phyloP scores from a whole-genome alignment of 2,329 filamentous ascomycete genomes.

The Calonectria pseudoreteaudii region DNA sequence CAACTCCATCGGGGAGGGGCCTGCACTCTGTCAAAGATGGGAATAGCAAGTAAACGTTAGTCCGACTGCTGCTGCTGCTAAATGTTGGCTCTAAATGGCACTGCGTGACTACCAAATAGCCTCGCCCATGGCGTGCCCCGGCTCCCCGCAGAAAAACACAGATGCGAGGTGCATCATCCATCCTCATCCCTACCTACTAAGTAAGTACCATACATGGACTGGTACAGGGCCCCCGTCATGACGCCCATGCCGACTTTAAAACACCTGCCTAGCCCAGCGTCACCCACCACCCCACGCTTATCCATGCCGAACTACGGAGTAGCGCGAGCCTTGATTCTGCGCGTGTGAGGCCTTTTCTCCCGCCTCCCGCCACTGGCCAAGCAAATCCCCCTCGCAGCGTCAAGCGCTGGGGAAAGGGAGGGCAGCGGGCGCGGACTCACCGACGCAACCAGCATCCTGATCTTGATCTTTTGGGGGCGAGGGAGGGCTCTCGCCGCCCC shows the following conservation, averaged over 20 bases:
- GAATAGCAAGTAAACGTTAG: not conserved
- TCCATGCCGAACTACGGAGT: not conserved
- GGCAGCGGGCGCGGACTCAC: conserved; percentile 8
- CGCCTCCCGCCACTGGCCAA: not conserved
- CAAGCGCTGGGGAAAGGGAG: not conserved
- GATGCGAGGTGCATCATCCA: not conserved
- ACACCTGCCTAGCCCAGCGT: conserved; percentile 12
- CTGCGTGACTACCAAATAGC: not conserved
- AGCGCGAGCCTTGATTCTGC: not conserved
- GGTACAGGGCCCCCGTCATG: not conserved
- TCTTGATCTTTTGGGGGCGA: conserved; percentile 15
- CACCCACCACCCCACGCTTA: not conserved
- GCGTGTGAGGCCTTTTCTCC: conserved; percentile 12
- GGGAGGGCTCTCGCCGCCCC: not conserved
- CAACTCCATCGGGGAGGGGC: not conserved
- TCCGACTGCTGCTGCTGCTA: no score
- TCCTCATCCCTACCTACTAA: not conserved
- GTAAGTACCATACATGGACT: no score
- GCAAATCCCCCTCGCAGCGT: not conserved
- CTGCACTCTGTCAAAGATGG: no score
- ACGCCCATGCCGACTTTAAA: conserved; percentile 1
- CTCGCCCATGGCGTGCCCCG: not conserved
- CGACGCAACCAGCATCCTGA: conserved; percentile 7
- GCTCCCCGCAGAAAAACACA: not conserved
- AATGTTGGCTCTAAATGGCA: not conserved